Base-by-base conservation (phyloP, 805 yeast species). In the Lachancea mirantina region DNA sequence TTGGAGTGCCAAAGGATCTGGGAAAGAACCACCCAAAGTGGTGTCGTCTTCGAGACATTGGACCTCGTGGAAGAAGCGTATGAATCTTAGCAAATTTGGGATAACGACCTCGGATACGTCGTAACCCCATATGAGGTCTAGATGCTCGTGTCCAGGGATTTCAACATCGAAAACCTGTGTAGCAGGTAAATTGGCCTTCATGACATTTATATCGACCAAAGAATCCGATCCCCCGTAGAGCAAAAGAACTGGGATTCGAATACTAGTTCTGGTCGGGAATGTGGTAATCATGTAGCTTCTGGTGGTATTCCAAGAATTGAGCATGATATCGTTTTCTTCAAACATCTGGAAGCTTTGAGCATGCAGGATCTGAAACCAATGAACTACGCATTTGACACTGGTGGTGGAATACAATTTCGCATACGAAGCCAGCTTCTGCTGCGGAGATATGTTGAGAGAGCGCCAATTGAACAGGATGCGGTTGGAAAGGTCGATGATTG, bases 351-450 rank as follows among this genome's bases (percentile, higher is more conserved):
- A 88, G 29, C 72, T 69, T 28, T 73, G 74, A 5, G 81, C 68
- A 32, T 79, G 68, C 40, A 89, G 83, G 33, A 89, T 88, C 59
- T 85, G 95, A 49, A 85, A 84, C 96, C 96, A 85, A 58, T 85
- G 96, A n/a, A 87, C 96, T 27, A 85, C 87, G 7, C 83, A 74
- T 57, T 88, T 89, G 16, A 88, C 97, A 2, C 88, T 76, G 0
- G 97, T 85, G 14, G 94, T 81, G 2, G 95, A 83, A 60, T 88
- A 89, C 34, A 89, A 64, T 55, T 92, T 96, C 11, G 84, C 75
- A 57, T 84, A 89, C 10, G 84, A 72, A n/a, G 83, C 69, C 29
- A 76, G 61, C 52, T 88, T 89, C 57, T 88, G 95, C 24, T 74
- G 59, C 38, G 70, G 65, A 20, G 75, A 61, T 43, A 92, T 89